Conservation (phyloP, 352 stramenopile species). For the Pythium scleroteichum region DNA sequence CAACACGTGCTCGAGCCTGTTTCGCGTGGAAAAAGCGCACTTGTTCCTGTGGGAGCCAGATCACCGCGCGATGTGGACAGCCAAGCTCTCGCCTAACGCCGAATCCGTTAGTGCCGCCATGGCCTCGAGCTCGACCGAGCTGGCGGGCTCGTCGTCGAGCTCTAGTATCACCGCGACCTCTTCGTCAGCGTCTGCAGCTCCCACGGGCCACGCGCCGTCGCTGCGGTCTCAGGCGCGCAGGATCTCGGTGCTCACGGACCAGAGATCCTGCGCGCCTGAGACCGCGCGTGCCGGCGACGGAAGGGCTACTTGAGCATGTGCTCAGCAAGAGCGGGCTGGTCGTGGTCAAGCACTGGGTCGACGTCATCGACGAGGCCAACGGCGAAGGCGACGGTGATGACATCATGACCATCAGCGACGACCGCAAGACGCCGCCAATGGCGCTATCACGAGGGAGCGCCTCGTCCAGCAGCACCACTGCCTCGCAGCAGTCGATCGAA, state of each 20-base stretch:
- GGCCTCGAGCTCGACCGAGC: neutral
- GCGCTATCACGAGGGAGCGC: neutral
- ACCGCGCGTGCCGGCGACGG: constrained; percentile 42
- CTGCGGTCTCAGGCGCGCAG: constrained; percentile 38
- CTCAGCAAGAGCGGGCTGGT: constrained; percentile 45
- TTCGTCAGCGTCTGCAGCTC: neutral
- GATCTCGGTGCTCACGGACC: constrained; percentile 61
- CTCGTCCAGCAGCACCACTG: no score
- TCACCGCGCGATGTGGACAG: constrained; percentile 63
- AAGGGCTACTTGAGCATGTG: constrained; percentile 64
- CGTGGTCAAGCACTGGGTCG: constrained; percentile 57
- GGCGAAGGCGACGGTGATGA: constrained; percentile 1
- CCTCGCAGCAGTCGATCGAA: constrained; percentile 5
- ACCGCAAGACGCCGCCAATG: neutral
- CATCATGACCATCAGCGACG: neutral
- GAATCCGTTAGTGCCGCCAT: constrained; percentile 16
- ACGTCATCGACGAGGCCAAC: constrained; percentile 18
- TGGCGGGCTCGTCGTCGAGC: neutral
- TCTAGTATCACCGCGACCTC: neutral
- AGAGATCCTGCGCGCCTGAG: no score
- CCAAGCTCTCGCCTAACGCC: constrained; percentile 51
- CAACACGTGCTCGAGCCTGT: constrained; percentile 71
- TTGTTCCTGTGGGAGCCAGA: constrained; percentile 64
- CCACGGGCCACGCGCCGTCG: constrained; percentile 7
- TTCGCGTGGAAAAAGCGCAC: constrained; percentile 60